Conservation (phyloP, 352 stramenopile species). For the Globisporangium middletonii region DNA sequence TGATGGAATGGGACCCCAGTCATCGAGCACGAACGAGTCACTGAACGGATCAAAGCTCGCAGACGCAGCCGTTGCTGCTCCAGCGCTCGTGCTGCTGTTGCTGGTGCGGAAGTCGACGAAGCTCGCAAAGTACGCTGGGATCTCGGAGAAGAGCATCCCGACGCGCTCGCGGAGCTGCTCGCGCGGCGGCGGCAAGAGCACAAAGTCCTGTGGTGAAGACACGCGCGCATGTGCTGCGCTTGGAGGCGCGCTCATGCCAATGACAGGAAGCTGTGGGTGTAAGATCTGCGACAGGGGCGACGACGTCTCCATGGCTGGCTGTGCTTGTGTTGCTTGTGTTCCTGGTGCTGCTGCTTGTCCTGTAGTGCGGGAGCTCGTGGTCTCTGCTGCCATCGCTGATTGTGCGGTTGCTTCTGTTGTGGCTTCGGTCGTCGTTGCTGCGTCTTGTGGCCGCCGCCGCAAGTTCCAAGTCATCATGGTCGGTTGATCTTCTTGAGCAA, state of each 20-base stretch:
- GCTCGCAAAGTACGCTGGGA: slow-evolving; percentile 5
- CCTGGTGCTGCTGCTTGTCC: not conserved
- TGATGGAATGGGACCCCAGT: too few species aligned
- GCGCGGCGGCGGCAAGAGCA: not conserved
- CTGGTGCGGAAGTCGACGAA: slow-evolving; percentile 6
- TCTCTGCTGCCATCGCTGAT: not conserved
- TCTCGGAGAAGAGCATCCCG: slow-evolving; percentile 1
- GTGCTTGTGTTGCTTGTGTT: not conserved
- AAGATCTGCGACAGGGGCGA: slow-evolving; percentile 4
- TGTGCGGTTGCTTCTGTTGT: not conserved
- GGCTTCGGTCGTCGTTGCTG: too few species aligned
- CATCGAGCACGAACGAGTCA: too few species aligned
- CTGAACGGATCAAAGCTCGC: not conserved
- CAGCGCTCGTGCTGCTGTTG: not conserved
- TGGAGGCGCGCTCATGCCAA: not conserved
- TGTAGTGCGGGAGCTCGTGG: too few species aligned
- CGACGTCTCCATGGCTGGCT: not conserved
- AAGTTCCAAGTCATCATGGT: too few species aligned
- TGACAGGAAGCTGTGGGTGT: slow-evolving; percentile 1
- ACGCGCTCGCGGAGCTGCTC: slow-evolving; percentile 2
- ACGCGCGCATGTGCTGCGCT: not conserved
- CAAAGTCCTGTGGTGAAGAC: not conserved
- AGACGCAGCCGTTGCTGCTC: not conserved
- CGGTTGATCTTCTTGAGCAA: too few species aligned
- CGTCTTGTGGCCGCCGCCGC: too few species aligned